Evolutionary conservation across 352 stramenopile genomes (phyloP), one percentile per base, ranked within the genome.

Genomic region (Phytophthora pinifolia): DNA sequence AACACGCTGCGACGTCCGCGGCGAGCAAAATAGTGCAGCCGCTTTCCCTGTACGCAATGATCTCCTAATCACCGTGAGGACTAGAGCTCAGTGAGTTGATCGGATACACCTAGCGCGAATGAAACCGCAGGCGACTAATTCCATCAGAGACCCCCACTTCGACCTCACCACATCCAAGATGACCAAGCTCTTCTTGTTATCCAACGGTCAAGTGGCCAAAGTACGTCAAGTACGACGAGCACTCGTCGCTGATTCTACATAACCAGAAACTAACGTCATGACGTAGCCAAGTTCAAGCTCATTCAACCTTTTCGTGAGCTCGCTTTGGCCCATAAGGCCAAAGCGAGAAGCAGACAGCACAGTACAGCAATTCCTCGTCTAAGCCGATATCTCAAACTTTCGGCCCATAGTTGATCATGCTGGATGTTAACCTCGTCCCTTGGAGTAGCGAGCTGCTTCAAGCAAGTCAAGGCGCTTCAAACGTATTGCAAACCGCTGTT

Each of bases 171-270:
- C 27, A 27, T 27, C 35, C 12, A 48, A 56, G 41, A 56, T 56
- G 34, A 46, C 29, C 36, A 56, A 48, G 60, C 60, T 88, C 42
- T 88, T 88, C 43, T 70, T 59, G 14, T 51, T 72, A 9, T 86
- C 81, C 44, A 52, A 72, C 1, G n/a, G 63, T 65, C 6, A 73
- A 86, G 44, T 69, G 83, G 0, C 79, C 78, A n/a, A 92, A 92
- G 61, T 87, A 87, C 54, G 83, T 90, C 25, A 70, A 75, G 42
- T 92, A 89, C 66, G 77, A 91, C 15, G 83, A 87, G 25, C 83
- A 92, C 55, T 74, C 74, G 46, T 83, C 72, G 10, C 58, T 92
- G 25, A 70, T 89, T 39, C 52, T 89, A 2, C 73, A n/a, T n/a
- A n/a, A n/a, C n/a, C n/a, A n/a, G n/a, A n/a, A n/a, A n/a, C n/a